A percentile compares a stretch with the other conserved stretches of the same genome.
These are phyloP conservation scores for Endocalyx cinctus DNA, from an alignment of 2,329 filamentous ascomycete genomes.

Conservation along the genomic window DNA sequence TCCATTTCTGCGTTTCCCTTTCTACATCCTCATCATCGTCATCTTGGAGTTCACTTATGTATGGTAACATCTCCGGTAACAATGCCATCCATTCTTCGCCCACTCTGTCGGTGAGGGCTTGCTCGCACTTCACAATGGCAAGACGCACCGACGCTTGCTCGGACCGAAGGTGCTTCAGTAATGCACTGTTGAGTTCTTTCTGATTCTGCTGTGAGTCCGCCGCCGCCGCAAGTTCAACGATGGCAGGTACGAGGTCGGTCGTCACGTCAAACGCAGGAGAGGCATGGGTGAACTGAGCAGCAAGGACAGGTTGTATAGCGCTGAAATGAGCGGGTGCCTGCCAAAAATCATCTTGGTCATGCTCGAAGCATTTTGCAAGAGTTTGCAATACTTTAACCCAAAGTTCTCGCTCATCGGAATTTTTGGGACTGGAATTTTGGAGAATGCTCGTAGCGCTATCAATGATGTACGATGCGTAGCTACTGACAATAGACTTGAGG, in stretches of 20 bases:
- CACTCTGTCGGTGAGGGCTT: constrained; percentile 70
- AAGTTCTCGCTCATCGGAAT: constrained; percentile 52
- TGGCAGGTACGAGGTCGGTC: constrained; percentile 62
- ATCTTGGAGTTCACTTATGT: constrained; percentile 92
- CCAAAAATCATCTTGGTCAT: constrained; percentile 96
- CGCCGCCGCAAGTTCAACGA: constrained; percentile 74
- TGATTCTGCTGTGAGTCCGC: constrained; percentile 85
- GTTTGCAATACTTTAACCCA: constrained; percentile 68
- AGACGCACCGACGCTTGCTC: constrained; percentile 69
- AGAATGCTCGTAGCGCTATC: constrained; percentile 69
- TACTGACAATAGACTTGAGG: constrained; percentile 90
- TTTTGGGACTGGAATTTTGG: constrained; percentile 35
- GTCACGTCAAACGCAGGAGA: constrained; percentile 38
- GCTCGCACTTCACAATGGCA: constrained; percentile 77
- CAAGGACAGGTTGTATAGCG: constrained; percentile 64
- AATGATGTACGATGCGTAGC: constrained; percentile 80
- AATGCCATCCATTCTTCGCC: constrained; percentile 92
- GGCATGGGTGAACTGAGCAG: constrained; percentile 55
- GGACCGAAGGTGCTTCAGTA: constrained; percentile 75
- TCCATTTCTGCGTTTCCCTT: constrained; percentile 83
- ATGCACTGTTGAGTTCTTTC: constrained; percentile 75
- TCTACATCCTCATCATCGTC: constrained; percentile 95
- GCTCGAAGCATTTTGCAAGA: constrained; percentile 70
- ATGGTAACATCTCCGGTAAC: constrained; percentile 91
- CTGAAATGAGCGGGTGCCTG: constrained; percentile 84